Evolutionary conservation across 805 yeast genomes (phyloP).

Genomic region (Wickerhamomyces mucosus): DNA sequence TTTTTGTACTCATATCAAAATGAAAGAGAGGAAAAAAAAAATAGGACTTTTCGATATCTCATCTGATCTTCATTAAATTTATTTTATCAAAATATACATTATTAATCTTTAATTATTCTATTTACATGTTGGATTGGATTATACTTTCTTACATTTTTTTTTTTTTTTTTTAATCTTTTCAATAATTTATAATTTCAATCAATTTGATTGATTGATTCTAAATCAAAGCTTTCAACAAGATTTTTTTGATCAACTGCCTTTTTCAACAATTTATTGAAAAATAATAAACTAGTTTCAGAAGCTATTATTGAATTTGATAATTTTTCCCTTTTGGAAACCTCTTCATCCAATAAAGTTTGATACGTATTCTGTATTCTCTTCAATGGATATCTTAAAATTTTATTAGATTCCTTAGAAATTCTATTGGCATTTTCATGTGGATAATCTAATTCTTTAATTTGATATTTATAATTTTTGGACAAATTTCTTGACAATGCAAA

Average conservation of each 20-base stretch:
- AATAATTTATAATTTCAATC: slow-evolving; percentile 1
- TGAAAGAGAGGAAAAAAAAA: too few species aligned
- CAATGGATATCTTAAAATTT: slow-evolving; percentile 72
- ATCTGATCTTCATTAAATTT: too few species aligned
- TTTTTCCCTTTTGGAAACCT: slow-evolving; percentile 47
- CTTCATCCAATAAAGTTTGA: slow-evolving; percentile 56
- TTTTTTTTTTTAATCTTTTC: too few species aligned
- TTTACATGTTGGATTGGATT: too few species aligned
- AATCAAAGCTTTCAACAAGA: slow-evolving; percentile 32
- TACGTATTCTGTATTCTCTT: slow-evolving; percentile 69
- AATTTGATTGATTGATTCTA: slow-evolving; percentile 22
- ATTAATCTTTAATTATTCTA: too few species aligned
- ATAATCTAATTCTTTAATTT: slow-evolving; percentile 62
- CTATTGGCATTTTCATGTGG: slow-evolving; percentile 71
- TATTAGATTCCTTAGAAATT: slow-evolving; percentile 71
- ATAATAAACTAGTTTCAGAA: slow-evolving; percentile 45
- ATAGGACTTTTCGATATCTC: too few species aligned
- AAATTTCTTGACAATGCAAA: slow-evolving; percentile 80
- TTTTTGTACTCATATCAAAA: too few species aligned
- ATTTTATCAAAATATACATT: too few species aligned
- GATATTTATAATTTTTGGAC: slow-evolving; percentile 57
- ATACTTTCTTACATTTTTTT: too few species aligned
- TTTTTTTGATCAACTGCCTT: slow-evolving; percentile 35
- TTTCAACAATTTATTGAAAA: slow-evolving; percentile 40
- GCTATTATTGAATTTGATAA: slow-evolving; percentile 41